Percentiles rank a stretch among this genome's conserved stretches.
Conservation (phyloP, 108 stramenopile species). For the Nitzschia putrida region DNA sequence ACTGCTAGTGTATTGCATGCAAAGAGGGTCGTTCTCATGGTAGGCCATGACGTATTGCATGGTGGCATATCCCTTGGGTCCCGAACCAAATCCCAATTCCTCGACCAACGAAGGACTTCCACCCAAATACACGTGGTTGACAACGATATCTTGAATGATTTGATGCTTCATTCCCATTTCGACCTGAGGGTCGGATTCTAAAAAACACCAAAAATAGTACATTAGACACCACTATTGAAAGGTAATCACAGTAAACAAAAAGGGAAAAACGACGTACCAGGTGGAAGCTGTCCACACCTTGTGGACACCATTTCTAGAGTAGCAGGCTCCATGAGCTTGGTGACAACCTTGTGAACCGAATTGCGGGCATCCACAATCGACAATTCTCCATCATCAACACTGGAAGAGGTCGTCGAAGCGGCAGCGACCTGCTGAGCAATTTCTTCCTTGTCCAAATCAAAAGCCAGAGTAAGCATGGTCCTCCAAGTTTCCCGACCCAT, state of each 20-base stretch:
- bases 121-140: constrained; percentile 78
- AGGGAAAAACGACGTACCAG: constrained; percentile 21
- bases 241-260: no score
- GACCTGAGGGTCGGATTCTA: constrained; percentile 48
- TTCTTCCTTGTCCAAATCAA: constrained; percentile 48
- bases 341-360: constrained; percentile 78
- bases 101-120: constrained; percentile 55
- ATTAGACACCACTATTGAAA: no score
- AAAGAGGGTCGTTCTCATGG: constrained; percentile 84
- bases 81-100: constrained; percentile 74
- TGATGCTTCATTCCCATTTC: constrained; percentile 78
- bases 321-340: constrained; percentile 65
- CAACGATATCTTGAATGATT: constrained; percentile 72
- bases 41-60: constrained; percentile 86
- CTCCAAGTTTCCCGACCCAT: constrained; percentile 72
- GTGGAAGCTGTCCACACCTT: constrained; percentile 37
- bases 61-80: constrained; percentile 74
- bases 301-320: constrained; percentile 64
- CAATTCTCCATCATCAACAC: constrained; percentile 34
- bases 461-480: constrained; percentile 62
- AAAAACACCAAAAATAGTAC: background rate
- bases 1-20: constrained; percentile 75
- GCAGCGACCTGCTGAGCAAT: constrained; percentile 26
- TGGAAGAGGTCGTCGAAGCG: background rate
- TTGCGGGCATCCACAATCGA: constrained; percentile 79